Percentiles rank a stretch among this genome's conserved stretches.
These are phyloP conservation scores for Enteropsectra breve DNA, from an alignment of 371 early-diverging fungal species.

Conservation along the genomic window DNA sequence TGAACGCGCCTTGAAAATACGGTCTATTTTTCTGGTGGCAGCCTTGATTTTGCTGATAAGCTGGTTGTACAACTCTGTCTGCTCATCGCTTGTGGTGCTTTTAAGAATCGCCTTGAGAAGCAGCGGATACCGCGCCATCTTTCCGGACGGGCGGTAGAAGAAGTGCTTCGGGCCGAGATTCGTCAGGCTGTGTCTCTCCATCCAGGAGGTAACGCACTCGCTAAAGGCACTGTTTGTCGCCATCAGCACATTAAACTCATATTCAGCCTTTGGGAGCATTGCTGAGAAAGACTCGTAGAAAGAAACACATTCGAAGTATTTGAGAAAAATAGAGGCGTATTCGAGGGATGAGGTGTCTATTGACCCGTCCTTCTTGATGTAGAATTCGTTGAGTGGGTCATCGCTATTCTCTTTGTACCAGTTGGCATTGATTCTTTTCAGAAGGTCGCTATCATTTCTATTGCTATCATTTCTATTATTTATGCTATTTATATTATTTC, in stretches of 20 bases:
- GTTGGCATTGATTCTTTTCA: no score
- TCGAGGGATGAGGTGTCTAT: slow-evolving; percentile 24
- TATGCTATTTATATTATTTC: neutral
- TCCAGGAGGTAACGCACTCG: slow-evolving; percentile 36
- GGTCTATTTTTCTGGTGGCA: slow-evolving; percentile 41
- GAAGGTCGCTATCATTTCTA: no score
- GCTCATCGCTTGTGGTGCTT: slow-evolving; percentile 37
- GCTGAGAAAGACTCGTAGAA: slow-evolving; percentile 37
- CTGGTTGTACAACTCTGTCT: slow-evolving; percentile 14
- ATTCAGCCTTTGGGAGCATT: slow-evolving; percentile 44
- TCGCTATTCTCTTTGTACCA: neutral
- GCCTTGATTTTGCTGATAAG: slow-evolving; percentile 30
- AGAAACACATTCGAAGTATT: slow-evolving; percentile 1
- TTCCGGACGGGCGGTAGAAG: slow-evolving; percentile 54
- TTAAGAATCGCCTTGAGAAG: slow-evolving; percentile 55
- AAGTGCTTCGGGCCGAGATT: slow-evolving; percentile 56
- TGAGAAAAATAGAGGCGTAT: slow-evolving; percentile 42
- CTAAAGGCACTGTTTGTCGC: slow-evolving; percentile 44
- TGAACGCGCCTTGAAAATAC: slow-evolving; percentile 28
- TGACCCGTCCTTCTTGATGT: slow-evolving; percentile 14
- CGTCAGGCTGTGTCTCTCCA: slow-evolving; percentile 34
- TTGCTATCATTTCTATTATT: no score
- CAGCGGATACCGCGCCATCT: slow-evolving; percentile 55
- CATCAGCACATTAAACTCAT: slow-evolving; percentile 44
- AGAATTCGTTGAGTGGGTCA: slow-evolving; percentile 1